Evolutionary conservation across 192 early-diverging fungal genomes (phyloP), one percentile per base, ranked within the genome.

Genomic region (Coemansia sp.): DNA sequence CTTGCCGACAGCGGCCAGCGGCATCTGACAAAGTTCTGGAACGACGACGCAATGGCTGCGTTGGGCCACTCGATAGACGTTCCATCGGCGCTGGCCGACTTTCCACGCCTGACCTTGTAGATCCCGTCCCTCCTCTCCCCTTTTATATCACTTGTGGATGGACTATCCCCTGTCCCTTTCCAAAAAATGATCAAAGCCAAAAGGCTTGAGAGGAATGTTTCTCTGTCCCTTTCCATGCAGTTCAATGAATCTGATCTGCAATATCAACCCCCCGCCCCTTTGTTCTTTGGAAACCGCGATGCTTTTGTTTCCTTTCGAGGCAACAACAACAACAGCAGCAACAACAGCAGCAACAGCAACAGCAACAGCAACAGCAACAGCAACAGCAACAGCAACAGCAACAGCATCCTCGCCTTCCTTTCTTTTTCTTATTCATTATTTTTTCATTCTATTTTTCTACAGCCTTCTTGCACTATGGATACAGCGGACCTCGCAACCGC

Each of bases 11-110:
- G 88, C 66, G 97, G 97, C 1, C 90, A 92, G 45, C 85, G 97
- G 36, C 95, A 98, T 75, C 72, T 96, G 69, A 96, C 94, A 45
- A 97, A 96, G 83, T 99, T 99, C 76, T 99, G 95, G 95, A 71
- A 65, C 41, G 79, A 82, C 51, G 35, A 67, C 18, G 71, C 67
- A 5, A 69, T 82, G 70, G 51, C 67, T 6, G 63, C 53, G 3
- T 49, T 69, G 36, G 74, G 73, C 20, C 58, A 70, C 26, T 23
- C 67, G 9, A 36, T 58, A 1, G 58, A 12, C 0, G 56, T 58
- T 15, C 79, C 79, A 0, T 60, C 18, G 6, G 73, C 74, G 14
- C 62, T 82, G 34, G 71, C 67, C 33, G 61, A 63, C 26, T 69
- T 66, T 44, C 46, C 23, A 7, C 63, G 64, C 21, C 6, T 60